Evolutionary conservation across 78 protist genomes (phyloP).

Genomic region (Speleostelium caveatum): DNA sequence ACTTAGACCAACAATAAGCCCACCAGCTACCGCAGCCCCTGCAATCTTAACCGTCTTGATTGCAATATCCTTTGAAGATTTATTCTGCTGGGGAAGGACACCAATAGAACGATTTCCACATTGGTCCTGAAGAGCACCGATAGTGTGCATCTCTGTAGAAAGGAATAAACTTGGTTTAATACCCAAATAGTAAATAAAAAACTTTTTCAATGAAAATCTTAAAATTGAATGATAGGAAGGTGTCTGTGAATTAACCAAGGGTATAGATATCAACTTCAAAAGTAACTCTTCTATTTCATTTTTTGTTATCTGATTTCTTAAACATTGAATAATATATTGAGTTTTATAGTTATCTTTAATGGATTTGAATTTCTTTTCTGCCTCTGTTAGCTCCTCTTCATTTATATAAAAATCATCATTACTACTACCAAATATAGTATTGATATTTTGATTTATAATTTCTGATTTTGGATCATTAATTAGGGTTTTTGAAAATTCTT

Average conservation of each 20-base stretch:
- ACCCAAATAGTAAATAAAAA: constrained; percentile 54
- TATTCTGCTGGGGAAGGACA: background rate
- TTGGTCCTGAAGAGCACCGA: constrained; percentile 51
- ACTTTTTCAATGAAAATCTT: constrained; percentile 34
- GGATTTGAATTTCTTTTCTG: constrained; percentile 19
- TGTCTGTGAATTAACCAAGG: constrained; percentile 11
- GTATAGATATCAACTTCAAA: constrained; percentile 49
- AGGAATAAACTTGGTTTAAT: constrained; percentile 11
- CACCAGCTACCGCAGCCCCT: constrained; percentile 77
- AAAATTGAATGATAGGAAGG: constrained; percentile 36
- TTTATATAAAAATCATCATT: background rate
- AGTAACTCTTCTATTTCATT: constrained; percentile 62
- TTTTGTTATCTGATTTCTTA: background rate
- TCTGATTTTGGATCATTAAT: background rate
- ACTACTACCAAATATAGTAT: background rate
- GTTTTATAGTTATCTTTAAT: constrained; percentile 27
- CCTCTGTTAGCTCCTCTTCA: background rate
- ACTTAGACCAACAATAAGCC: constrained; percentile 44
- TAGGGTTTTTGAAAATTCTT: constrained; percentile 2
- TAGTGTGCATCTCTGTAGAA: constrained; percentile 51
- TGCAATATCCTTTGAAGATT: background rate
- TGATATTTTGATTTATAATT: background rate
- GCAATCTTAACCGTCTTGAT: constrained; percentile 60
- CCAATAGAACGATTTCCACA: background rate
- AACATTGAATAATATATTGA: constrained; percentile 21